Evolutionary conservation across 805 yeast genomes (phyloP).

Genomic region (Candida anglica): DNA sequence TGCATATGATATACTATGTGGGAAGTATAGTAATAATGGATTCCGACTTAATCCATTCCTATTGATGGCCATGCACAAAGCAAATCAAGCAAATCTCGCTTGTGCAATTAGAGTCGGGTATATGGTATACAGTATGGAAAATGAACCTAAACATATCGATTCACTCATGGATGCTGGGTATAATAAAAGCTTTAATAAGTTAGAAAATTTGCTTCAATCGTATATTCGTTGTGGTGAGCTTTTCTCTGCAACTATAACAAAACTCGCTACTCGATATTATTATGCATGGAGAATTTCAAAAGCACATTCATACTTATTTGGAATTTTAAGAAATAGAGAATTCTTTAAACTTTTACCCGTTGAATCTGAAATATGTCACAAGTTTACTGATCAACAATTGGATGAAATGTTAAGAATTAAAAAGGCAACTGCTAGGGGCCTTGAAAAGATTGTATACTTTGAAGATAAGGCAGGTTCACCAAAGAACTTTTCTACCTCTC

Average conservation of each 20-base stretch:
- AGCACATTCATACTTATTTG: slow-evolving; percentile 42
- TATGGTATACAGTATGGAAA: slow-evolving; percentile 10
- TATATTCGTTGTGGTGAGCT: slow-evolving; percentile 7
- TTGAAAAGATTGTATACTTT: slow-evolving; percentile 5
- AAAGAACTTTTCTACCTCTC: not conserved
- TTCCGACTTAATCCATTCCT: slow-evolving; percentile 27
- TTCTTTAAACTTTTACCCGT: too few species aligned
- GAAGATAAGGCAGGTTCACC: slow-evolving; percentile 6
- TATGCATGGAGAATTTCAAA: slow-evolving; percentile 64
- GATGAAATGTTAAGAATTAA: slow-evolving; percentile 6
- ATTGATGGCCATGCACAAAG: slow-evolving; percentile 35
- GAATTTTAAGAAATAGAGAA: slow-evolving; percentile 24
- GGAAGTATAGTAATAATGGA: slow-evolving; percentile 28
- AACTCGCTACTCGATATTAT: slow-evolving; percentile 52
- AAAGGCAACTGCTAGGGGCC: slow-evolving; percentile 1
- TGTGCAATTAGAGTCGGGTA: slow-evolving; percentile 15
- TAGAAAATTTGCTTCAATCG: slow-evolving; percentile 2
- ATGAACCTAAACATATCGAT: slow-evolving; percentile 8
- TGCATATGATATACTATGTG: slow-evolving; percentile 20
- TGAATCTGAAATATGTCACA: slow-evolving; percentile 2
- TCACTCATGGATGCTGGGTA: slow-evolving; percentile 9
- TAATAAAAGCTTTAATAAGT: slow-evolving; percentile 3
- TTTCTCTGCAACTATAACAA: slow-evolving; percentile 17
- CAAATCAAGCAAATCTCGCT: slow-evolving; percentile 22
- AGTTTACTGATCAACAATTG: slow-evolving; percentile 6